Evolutionary conservation across 169 alveolate species (phyloP), one percentile per base, ranked within the genome.

Genomic region (Cryptosporidium sp.): DNA sequence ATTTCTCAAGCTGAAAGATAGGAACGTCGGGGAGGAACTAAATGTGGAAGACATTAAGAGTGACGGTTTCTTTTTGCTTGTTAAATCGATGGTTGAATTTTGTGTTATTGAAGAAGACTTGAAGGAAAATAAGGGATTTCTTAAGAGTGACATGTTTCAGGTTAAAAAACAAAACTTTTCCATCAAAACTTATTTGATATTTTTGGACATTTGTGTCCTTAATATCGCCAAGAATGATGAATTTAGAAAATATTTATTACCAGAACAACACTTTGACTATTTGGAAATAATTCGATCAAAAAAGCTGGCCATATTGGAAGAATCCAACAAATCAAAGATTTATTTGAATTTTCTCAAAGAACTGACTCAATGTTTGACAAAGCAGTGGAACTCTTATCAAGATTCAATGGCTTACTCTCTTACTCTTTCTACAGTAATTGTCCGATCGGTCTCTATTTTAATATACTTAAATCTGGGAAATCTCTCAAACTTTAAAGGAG

Each of bases 331-430:
- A 35, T 65, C 51, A 14, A 37, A 35, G 43, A n/a, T 33, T 8
- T 37, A 65, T 37, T 33, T 65, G 43, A 37, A n/a, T n/a, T 65
- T 65, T 29, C 33, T 65, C 51, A 37, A 65, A 29, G 71, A 65
- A 39, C 48, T 65, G 29, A 65, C 50, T 33, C 50, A 21, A n/a
- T n/a, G 6, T 3, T 41, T 73, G 50, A 10, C 70, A 3, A 45
- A 73, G 37, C 61, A 80, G 45, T 80, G 89, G 89, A 41, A 65
- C 21, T 62, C 74, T 3, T 51, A 33, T 65, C 43, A 41, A 12
- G 74, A 58, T 14, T 61, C 89, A 9, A 45, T 39, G 70, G 21
- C 41, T 26, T 39, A 41, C 33, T 37, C 89, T 26, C 70, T 61
- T 3, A 43, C 37, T 45, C 68, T 80, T n/a, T 37, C 89, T 26